A percentile compares a stretch with the other conserved stretches of the same genome.
Conservation (phyloP, 805 yeast species). For the Yueomyces sinensis region DNA sequence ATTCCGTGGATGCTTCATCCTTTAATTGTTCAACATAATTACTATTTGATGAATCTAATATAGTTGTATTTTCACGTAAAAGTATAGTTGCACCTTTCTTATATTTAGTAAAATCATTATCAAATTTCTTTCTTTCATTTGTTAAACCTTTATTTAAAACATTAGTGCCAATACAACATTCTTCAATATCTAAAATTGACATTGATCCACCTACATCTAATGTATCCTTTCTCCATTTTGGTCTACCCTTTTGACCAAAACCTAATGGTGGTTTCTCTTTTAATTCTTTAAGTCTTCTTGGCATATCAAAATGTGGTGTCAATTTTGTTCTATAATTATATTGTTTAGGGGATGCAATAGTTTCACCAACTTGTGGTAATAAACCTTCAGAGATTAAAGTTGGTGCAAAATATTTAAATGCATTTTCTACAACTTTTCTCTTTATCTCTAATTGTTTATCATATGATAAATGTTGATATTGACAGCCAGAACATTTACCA, state of each 20-base stretch:
- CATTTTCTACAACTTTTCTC: slow-evolving; percentile 62
- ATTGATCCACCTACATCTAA: slow-evolving; percentile 41
- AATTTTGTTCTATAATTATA: slow-evolving; percentile 79
- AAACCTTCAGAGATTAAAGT: slow-evolving; percentile 27
- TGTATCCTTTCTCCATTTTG: slow-evolving; percentile 43
- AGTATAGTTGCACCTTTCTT: slow-evolving; percentile 81
- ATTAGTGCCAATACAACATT: slow-evolving; percentile 78
- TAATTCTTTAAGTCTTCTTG: slow-evolving; percentile 34
- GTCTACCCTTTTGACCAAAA: slow-evolving; percentile 77
- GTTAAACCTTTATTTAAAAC: slow-evolving; percentile 62
- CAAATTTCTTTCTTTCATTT: slow-evolving; percentile 50
- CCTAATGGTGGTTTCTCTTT: slow-evolving; percentile 61
- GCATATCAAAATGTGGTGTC: slow-evolving; percentile 89
- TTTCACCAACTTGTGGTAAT: slow-evolving; percentile 49
- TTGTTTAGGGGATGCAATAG: slow-evolving; percentile 66
- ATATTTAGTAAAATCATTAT: slow-evolving; percentile 30
- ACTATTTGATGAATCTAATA: slow-evolving; percentile 10
- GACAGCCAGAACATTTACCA: slow-evolving; percentile 91
- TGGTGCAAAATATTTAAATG: slow-evolving; percentile 68
- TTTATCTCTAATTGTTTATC: slow-evolving; percentile 61
- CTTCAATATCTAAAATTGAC: slow-evolving; percentile 79
- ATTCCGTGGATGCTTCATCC: slow-evolving; percentile 35
- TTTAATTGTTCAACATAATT: slow-evolving; percentile 21
- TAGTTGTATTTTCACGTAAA: slow-evolving; percentile 62
- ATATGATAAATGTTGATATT: slow-evolving; percentile 71